A percentile compares a stretch with the other conserved stretches of the same genome.
phyloP scores from a whole-genome alignment of 1,139 yeast species.

The Diutina scorzettiae region DNA sequence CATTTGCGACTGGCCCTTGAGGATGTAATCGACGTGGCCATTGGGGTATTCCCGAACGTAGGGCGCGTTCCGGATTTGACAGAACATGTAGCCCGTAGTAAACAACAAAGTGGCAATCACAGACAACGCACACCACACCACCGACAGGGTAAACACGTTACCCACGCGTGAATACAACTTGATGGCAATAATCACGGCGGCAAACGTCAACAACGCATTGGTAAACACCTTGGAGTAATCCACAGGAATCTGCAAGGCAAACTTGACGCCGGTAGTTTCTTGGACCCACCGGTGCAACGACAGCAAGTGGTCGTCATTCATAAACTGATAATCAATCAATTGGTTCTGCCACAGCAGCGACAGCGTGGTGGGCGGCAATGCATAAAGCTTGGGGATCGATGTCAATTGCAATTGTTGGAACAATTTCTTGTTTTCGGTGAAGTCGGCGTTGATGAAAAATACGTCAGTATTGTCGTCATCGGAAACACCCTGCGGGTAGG shows the following conservation, averaged over 20 bases:
- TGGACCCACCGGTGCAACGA: conserved; percentile 28
- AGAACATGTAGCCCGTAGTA: conserved; percentile 89
- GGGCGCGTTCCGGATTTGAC: conserved; percentile 69
- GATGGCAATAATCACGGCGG: conserved; percentile 13
- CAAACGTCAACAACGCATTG: conserved; percentile 29
- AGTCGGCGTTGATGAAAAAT: conserved; percentile 67
- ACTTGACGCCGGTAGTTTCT: conserved; percentile 28
- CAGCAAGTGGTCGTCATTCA: conserved; percentile 40
- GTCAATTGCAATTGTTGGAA: conserved; percentile 48
- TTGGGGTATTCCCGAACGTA: conserved; percentile 45
- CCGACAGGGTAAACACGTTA: conserved; percentile 17
- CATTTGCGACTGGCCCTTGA: conserved; percentile 45
- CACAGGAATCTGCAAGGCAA: conserved; percentile 44
- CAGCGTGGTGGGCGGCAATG: conserved; percentile 28
- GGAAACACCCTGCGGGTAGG: conserved; percentile 21
- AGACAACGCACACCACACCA: conserved; percentile 55
- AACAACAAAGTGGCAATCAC: conserved; percentile 56
- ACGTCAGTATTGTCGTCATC: conserved; percentile 27
- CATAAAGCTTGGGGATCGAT: conserved; percentile 69
- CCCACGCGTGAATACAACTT: conserved; percentile 24
- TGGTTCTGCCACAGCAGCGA: conserved; percentile 23
- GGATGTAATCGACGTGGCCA: conserved; percentile 52
- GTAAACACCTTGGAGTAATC: conserved; percentile 39
- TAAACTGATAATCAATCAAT: conserved; percentile 35
- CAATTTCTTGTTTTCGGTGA: conserved; percentile 39